Conservation (phyloP, 1,284 basidiomycete species). For the Cutaneotrichosporon sp. region DNA sequence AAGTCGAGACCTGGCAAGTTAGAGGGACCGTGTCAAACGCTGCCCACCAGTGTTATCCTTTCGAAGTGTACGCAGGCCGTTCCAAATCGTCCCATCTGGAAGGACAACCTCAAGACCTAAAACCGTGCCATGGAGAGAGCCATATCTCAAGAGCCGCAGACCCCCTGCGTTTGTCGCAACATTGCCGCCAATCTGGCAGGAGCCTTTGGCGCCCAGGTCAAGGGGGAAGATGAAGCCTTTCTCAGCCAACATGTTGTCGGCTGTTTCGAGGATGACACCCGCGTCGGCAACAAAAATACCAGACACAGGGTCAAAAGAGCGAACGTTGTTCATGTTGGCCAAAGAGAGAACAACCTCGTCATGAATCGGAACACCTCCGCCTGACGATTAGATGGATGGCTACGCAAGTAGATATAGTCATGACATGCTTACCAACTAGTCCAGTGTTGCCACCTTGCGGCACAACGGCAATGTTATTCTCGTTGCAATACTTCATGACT, state of each 20-base stretch:
- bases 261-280: constrained; percentile 87
- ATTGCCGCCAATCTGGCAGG: constrained; percentile 98
- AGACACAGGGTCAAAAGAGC: constrained; percentile 88
- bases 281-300: constrained; percentile 66
- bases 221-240: constrained; percentile 95
- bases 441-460: constrained; percentile 99
- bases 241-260: constrained; percentile 80
- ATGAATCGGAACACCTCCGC: constrained; percentile 85
- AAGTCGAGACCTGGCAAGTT: constrained; percentile 79
- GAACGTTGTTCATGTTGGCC: constrained; percentile 74
- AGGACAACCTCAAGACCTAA: constrained; percentile 96
- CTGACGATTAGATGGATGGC: constrained; percentile 35
- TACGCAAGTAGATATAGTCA: neutral
- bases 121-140: constrained; percentile 89
- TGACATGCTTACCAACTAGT: constrained; percentile 63
- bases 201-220: constrained; percentile 96
- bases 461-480: constrained; percentile 74
- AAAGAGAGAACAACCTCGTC: constrained; percentile 87
- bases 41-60: constrained; percentile 93
- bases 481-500: constrained; percentile 78
- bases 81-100: constrained; percentile 90
- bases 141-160: constrained; percentile 86
- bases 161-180: constrained; percentile 97
- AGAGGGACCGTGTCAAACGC: no score
- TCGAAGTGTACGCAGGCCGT: constrained; percentile 70